Conservation (phyloP, 306 rosid genomes). For the Senna tora region DNA sequence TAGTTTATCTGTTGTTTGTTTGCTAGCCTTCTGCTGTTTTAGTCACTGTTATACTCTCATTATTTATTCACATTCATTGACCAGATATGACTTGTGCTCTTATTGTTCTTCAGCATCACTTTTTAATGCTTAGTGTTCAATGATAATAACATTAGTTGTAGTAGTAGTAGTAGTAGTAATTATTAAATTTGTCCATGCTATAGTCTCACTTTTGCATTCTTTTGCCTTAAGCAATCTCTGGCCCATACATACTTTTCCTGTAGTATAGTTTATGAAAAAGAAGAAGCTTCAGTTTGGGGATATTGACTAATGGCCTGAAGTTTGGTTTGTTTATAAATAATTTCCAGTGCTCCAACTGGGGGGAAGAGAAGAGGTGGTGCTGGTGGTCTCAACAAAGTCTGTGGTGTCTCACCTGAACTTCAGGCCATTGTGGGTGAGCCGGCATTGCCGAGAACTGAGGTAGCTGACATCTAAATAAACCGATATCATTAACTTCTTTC, state of each 20-base stretch:
- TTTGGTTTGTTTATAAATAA: slow-evolving; percentile 4
- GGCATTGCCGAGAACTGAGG: slow-evolving; percentile 82
- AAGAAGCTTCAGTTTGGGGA: no score
- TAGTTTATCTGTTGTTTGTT: slow-evolving; percentile 20
- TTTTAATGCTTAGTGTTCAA: slow-evolving; percentile 9
- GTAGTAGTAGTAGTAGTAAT: neutral
- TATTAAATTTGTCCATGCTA: slow-evolving; percentile 1
- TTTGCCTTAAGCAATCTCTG: neutral
- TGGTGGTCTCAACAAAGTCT: slow-evolving; percentile 78
- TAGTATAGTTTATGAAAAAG: no score
- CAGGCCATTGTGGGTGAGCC: slow-evolving; percentile 77
- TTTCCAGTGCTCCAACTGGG: slow-evolving; percentile 56
- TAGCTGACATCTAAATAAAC: slow-evolving; percentile 26
- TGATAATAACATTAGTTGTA: neutral
- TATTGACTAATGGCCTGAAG: slow-evolving; percentile 26
- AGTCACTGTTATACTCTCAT: neutral
- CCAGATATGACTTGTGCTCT: neutral
- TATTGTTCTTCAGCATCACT: slow-evolving; percentile 23
- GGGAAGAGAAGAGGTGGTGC: slow-evolving; percentile 76
- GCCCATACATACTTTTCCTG: no score
- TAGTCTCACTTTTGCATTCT: slow-evolving; percentile 15
- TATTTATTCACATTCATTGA: slow-evolving; percentile 31
- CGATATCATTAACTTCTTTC: neutral
- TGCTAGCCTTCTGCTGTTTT: slow-evolving; percentile 25
- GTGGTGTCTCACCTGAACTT: slow-evolving; percentile 80